A percentile compares a stretch with the other conserved stretches of the same genome.
phyloP scores from a whole-genome alignment of 352 stramenopile species.

The Pythium oligandrum region DNA sequence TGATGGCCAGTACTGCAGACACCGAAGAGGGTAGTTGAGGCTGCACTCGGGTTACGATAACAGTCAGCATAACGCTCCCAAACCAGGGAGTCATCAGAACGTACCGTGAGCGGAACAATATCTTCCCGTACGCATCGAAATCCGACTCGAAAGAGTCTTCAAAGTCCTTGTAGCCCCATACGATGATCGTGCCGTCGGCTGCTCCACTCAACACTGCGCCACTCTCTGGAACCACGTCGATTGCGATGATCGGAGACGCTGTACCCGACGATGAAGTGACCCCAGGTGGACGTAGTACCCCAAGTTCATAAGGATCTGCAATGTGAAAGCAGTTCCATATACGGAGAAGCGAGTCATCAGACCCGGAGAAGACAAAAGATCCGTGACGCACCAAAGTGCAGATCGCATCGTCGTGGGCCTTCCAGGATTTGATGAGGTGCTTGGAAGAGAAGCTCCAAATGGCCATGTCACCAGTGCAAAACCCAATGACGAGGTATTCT shows the following conservation, averaged over 20 bases:
- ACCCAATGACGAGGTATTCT: slow-evolving; percentile 57
- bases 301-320: slow-evolving; percentile 48
- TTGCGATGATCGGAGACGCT: slow-evolving; percentile 39
- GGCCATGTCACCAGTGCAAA: slow-evolving; percentile 43
- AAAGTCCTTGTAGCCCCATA: slow-evolving; percentile 54
- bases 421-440: slow-evolving; percentile 34
- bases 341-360: slow-evolving; percentile 49
- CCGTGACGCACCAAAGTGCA: slow-evolving; percentile 50
- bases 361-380: slow-evolving; percentile 75
- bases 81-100: slow-evolving; percentile 1
- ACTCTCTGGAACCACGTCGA: slow-evolving; percentile 33
- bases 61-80: neutral
- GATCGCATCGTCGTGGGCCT: slow-evolving; percentile 47
- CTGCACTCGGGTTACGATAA: neutral
- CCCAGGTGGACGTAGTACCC: slow-evolving; percentile 33
- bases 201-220: slow-evolving; percentile 43
- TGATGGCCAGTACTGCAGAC: slow-evolving; percentile 17
- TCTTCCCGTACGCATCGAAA: slow-evolving; percentile 37
- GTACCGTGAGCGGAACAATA: slow-evolving; percentile 36
- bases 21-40: slow-evolving; percentile 9
- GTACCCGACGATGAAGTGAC: slow-evolving; percentile 28
- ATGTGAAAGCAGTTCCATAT: slow-evolving; percentile 67
- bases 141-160: slow-evolving; percentile 31
- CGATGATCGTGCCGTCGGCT: slow-evolving; percentile 46
- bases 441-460: slow-evolving; percentile 58